phyloP scores from a whole-genome alignment of 179 eudicot genomes.

The Carnegiea gigantea region DNA sequence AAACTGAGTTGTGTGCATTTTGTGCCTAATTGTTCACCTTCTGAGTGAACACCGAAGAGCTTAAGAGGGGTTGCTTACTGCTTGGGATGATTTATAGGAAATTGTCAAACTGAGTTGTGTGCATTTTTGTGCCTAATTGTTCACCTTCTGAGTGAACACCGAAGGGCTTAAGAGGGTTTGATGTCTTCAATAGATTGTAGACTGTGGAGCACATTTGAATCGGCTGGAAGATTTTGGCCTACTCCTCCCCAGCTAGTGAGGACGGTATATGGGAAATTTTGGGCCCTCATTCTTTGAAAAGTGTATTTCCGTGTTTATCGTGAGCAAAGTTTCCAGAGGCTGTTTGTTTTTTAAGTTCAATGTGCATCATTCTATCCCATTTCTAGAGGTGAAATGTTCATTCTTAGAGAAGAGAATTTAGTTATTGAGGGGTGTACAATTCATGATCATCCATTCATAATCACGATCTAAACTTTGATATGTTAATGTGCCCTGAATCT shows the following conservation, averaged over 20 bases:
- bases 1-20: not conserved
- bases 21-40: no score
- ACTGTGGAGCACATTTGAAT: not conserved
- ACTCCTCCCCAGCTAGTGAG: no score
- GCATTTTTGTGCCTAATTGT: no score
- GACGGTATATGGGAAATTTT: not conserved
- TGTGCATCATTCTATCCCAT: not conserved
- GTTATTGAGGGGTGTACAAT: not conserved
- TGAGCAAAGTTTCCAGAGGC: not conserved
- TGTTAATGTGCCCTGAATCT: not conserved
- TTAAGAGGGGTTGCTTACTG: not conserved
- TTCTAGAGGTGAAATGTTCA: not conserved
- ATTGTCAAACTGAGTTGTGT: not conserved
- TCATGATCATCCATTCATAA: not conserved
- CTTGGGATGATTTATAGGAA: no score
- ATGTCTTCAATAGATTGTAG: not conserved
- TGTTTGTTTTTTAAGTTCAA: not conserved
- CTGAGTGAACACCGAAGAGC: not conserved
- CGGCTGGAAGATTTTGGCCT: not conserved
- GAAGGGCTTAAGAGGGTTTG: not conserved
- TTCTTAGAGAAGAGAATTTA: not conserved
- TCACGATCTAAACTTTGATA: not conserved
- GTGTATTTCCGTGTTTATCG: not conserved
- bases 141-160: no score
- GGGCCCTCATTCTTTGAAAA: not conserved